Percentiles rank a stretch among this genome's conserved stretches.
phyloP scores from a whole-genome alignment of 2,329 filamentous ascomycete species.

The Penicillium rolfsii region DNA sequence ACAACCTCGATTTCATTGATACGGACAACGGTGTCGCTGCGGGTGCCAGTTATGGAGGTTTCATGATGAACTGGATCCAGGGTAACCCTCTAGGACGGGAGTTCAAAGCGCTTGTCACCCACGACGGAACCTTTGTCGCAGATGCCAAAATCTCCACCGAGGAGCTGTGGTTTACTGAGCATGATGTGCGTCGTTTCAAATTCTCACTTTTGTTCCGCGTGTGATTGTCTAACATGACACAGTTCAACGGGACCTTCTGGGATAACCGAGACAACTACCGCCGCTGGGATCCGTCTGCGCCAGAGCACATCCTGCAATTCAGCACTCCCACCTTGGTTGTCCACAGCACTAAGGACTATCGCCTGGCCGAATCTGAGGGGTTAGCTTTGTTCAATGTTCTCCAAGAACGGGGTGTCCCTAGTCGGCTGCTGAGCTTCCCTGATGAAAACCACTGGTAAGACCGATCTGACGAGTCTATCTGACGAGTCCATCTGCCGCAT shows the following conservation, averaged over 20 bases:
- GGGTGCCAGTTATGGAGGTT: slow-evolving; percentile 48
- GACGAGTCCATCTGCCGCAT: neutral
- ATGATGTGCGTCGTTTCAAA: slow-evolving; percentile 39
- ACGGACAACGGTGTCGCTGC: slow-evolving; percentile 45
- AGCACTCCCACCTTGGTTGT: slow-evolving; percentile 80
- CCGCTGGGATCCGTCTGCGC: slow-evolving; percentile 66
- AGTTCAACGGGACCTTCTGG: slow-evolving; percentile 56
- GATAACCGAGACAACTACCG: slow-evolving; percentile 64
- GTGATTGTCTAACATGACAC: slow-evolving; percentile 1
- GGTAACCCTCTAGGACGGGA: slow-evolving; percentile 78
- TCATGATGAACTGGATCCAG: slow-evolving; percentile 78
- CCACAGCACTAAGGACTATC: slow-evolving; percentile 83
- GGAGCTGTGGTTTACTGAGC: slow-evolving; percentile 57
- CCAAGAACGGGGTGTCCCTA: slow-evolving; percentile 72
- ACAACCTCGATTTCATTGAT: slow-evolving; percentile 44
- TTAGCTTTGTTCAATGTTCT: slow-evolving; percentile 79
- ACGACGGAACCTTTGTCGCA: slow-evolving; percentile 80
- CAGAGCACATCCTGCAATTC: slow-evolving; percentile 68
- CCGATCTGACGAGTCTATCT: neutral
- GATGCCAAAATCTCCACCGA: slow-evolving; percentile 55
- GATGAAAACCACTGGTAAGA: slow-evolving; percentile 66
- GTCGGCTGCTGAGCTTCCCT: slow-evolving; percentile 76
- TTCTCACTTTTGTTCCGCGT: neutral
- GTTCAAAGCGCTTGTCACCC: slow-evolving; percentile 86
- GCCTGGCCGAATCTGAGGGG: slow-evolving; percentile 80